Percentiles rank a stretch among this genome's conserved stretches.
phyloP scores from a whole-genome alignment of 2,329 filamentous ascomycete species.

The Ilyonectria mors-panacis region DNA sequence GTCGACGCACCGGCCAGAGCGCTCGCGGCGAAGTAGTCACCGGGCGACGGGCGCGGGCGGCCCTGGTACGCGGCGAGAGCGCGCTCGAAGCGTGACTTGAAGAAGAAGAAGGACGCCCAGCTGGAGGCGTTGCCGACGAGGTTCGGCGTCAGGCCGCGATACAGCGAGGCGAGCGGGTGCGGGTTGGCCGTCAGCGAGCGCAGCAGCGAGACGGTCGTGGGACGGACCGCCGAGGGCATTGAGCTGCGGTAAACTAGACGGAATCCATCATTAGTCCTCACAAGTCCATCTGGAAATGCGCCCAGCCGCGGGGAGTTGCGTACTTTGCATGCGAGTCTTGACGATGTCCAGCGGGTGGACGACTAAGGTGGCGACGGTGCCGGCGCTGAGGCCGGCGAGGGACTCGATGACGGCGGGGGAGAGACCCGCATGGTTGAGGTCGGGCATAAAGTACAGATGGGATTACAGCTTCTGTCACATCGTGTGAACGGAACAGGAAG shows the following conservation, averaged over 20 bases:
- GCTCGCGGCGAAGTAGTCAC: slow-evolving; percentile 87
- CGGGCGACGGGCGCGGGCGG: slow-evolving; percentile 57
- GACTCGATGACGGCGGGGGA: slow-evolving; percentile 88
- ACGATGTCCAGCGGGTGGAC: slow-evolving; percentile 96
- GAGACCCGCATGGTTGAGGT: slow-evolving; percentile 69
- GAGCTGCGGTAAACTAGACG: slow-evolving; percentile 66
- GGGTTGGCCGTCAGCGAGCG: slow-evolving; percentile 65
- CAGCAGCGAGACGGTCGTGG: slow-evolving; percentile 68
- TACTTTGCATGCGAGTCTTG: slow-evolving; percentile 95
- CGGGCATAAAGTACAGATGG: slow-evolving; percentile 59
- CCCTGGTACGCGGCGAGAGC: slow-evolving; percentile 53
- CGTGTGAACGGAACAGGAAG: slow-evolving; percentile 21
- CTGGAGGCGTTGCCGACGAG: slow-evolving; percentile 90
- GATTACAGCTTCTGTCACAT: slow-evolving; percentile 45
- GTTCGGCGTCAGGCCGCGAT: slow-evolving; percentile 92
- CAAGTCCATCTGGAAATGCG: background rate
- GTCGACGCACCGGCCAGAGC: slow-evolving; percentile 80
- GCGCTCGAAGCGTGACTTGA: slow-evolving; percentile 71
- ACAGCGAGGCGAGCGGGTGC: slow-evolving; percentile 78
- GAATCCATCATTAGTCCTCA: slow-evolving; percentile 19
- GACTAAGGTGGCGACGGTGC: slow-evolving; percentile 86
- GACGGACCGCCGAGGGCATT: slow-evolving; percentile 54
- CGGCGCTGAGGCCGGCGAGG: slow-evolving; percentile 90
- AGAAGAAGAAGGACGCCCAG: slow-evolving; percentile 94
- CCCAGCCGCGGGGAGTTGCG: slow-evolving; percentile 34